Percentiles rank a stretch among this genome's conserved stretches.
Conservation (phyloP, 2,329 filamentous ascomycete species). For the Neobulgaria alba region DNA sequence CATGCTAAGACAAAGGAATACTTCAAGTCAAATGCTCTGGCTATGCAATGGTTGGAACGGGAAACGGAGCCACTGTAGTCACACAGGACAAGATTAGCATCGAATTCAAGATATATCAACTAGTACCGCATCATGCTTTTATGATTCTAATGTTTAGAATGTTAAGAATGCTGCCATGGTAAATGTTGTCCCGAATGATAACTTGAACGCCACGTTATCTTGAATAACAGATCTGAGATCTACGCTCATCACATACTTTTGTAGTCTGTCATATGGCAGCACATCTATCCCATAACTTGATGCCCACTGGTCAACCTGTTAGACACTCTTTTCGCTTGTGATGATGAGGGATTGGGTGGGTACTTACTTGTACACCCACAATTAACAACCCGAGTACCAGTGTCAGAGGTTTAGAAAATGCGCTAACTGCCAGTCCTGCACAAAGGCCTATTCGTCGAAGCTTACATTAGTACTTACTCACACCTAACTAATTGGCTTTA, state of each 20-base stretch:
- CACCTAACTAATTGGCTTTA: no score
- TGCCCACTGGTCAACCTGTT: slow-evolving; percentile 32
- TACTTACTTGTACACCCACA: slow-evolving; percentile 34
- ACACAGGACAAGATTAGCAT: no score
- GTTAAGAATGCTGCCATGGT: slow-evolving; percentile 57
- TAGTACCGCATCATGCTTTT: neutral
- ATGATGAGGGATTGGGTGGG: neutral
- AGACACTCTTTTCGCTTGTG: slow-evolving; percentile 1
- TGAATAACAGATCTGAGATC: slow-evolving; percentile 35
- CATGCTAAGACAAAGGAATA: slow-evolving; percentile 70
- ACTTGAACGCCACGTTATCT: slow-evolving; percentile 32
- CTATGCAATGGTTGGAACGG: slow-evolving; percentile 72
- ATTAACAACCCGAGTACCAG: slow-evolving; percentile 58
- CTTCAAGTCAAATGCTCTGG: slow-evolving; percentile 65
- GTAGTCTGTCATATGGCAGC: slow-evolving; percentile 30
- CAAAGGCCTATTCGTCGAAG: slow-evolving; percentile 18
- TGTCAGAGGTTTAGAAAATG: slow-evolving; percentile 64
- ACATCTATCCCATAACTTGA: slow-evolving; percentile 43
- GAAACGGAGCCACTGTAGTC: slow-evolving; percentile 63
- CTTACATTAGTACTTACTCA: no score
- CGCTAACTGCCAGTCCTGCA: slow-evolving; percentile 46
- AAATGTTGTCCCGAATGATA: slow-evolving; percentile 64
- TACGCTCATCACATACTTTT: slow-evolving; percentile 41
- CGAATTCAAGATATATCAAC: no score
- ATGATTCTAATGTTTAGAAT: no score